Conservation (phyloP, 306 rosid species). For the Vigna radiata region DNA sequence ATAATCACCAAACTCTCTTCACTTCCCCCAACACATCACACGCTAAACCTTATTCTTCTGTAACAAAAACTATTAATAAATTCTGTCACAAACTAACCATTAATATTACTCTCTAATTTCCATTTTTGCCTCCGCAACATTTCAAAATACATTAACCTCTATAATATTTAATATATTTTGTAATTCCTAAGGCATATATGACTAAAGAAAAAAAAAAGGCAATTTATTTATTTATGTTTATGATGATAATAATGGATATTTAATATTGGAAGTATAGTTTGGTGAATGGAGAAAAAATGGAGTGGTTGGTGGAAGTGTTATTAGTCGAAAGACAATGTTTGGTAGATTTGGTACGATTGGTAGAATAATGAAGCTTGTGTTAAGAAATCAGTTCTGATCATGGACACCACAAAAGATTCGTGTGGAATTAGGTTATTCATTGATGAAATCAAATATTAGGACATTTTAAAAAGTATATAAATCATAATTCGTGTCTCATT, state of each 20-base stretch:
- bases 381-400: not conserved
- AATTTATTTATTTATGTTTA: not conserved
- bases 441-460: no score
- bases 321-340: not conserved
- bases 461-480: not conserved
- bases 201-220: not conserved
- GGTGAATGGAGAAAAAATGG: not conserved
- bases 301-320: not conserved
- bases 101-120: no score
- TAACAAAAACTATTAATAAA: no score
- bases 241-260: not conserved
- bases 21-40: not conserved
- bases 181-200: no score
- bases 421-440: not conserved
- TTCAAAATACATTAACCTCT: no score
- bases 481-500: not conserved
- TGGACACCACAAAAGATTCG: conserved; percentile 1
- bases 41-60: not conserved
- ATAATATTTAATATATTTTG: no score
- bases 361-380: not conserved
- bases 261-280: not conserved
- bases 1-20: not conserved
- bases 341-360: not conserved
- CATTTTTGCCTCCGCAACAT: no score
- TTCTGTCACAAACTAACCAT: no score